phyloP scores from a whole-genome alignment of 1,284 basidiomycete species.

The Inonotus hispidus region DNA sequence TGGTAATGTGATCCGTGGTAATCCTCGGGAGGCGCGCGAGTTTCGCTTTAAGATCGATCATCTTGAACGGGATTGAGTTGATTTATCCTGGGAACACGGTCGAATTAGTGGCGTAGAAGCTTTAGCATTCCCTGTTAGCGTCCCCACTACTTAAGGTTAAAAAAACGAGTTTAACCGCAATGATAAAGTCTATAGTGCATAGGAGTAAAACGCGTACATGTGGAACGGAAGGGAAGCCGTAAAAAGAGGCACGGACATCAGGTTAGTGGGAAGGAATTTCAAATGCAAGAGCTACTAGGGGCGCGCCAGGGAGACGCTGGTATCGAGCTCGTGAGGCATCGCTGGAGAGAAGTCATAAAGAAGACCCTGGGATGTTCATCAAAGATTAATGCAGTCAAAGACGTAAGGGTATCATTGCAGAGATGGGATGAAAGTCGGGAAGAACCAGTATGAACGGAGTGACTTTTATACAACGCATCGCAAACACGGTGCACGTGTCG shows the following conservation, averaged over 20 bases:
- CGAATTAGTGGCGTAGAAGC: constrained; percentile 3
- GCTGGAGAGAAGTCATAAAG: not conserved
- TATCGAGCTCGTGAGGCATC: not conserved
- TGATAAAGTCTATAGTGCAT: constrained; percentile 10
- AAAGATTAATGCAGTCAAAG: not conserved
- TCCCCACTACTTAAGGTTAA: not conserved
- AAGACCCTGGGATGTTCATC: not conserved
- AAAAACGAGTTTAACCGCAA: constrained; percentile 10
- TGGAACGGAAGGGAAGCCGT: not conserved
- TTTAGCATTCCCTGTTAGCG: not conserved
- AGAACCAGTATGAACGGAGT: not conserved
- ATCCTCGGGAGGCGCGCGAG: not conserved
- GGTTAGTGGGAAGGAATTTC: not conserved
- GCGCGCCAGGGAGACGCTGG: not conserved
- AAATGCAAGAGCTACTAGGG: not conserved
- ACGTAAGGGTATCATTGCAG: not conserved
- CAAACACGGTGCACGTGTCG: not conserved
- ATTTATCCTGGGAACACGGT: not conserved
- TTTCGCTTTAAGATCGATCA: constrained; percentile 1
- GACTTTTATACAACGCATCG: not conserved
- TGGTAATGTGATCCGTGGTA: not conserved
- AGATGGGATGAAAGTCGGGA: not conserved
- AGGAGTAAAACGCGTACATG: not conserved
- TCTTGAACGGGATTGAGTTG: not conserved
- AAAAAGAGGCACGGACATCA: not conserved